Evolutionary conservation across 2,329 filamentous ascomycete genomes (phyloP), one percentile per base, ranked within the genome.

Genomic region (Claviceps humidiphila): DNA sequence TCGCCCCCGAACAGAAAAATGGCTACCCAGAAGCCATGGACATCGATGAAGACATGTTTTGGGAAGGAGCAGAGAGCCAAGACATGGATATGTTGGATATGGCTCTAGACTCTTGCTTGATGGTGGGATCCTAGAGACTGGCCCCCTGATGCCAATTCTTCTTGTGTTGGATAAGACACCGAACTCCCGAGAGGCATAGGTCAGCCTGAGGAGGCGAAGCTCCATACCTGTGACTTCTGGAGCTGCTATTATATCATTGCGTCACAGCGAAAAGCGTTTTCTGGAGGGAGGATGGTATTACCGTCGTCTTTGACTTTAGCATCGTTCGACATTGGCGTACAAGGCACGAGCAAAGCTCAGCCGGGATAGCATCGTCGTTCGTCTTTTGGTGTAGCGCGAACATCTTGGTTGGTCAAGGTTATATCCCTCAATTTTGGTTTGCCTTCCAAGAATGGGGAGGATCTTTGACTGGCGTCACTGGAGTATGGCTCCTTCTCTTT

Each of bases 21-120:
- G 77, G 77, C 2, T 66, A 74, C 51, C 61, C 67, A 2, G 77
- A 82, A 51, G 64, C 71, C n/a, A 82, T 81, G 77, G 79, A 83
- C 8, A 66, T 80, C 45, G 80, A 84, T 60, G 65, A 64, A 17
- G 77, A 81, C 13, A 64, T 70, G n/a, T 72, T 72, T 57, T 86
- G 82, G 82, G 80, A 83, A 47, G 82, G 82, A 2, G 75, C 75
- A 41, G 75, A 77, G 47, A 57, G 59, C 2, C 65, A 70, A 34
- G 80, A 83, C 56, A 71, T 71, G 58, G 68, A 73, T 47, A 66
- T 72, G 51, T 68, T 85, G 26, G 75, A 84, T 58, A 68, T 65
- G 42, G 70, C 84, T 16, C 68, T 84, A 49, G 78, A 81, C 54
- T 77, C 76, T 3, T 76, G 75, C 54, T 65, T 81, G 38, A 71